Evolutionary conservation across 1,284 basidiomycete genomes (phyloP).

Genomic region (Trichosporon sp.): DNA sequence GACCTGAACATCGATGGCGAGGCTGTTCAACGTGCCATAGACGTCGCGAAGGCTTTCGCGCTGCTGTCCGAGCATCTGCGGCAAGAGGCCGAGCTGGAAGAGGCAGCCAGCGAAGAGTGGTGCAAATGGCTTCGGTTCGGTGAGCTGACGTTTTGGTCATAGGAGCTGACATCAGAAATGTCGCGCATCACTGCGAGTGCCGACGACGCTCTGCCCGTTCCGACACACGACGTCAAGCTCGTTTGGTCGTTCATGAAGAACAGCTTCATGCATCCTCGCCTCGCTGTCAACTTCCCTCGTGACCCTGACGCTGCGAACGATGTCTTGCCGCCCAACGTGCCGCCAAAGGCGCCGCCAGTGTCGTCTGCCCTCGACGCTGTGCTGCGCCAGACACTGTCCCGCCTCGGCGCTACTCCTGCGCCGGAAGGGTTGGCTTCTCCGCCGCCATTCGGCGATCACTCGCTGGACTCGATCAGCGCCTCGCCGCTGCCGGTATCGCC

Average conservation of each 20-base stretch:
- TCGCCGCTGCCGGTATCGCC: not conserved
- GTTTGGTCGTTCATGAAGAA: constrained; percentile 41
- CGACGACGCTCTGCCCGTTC: constrained; percentile 16
- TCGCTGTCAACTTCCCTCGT: constrained; percentile 32
- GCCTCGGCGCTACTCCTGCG: not conserved
- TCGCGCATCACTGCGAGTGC: not conserved
- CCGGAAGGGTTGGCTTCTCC: not conserved
- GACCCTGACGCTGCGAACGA: constrained; percentile 9
- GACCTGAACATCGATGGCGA: not conserved
- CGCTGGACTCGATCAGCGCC: not conserved
- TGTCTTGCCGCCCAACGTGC: not conserved
- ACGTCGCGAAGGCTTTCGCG: constrained; percentile 3
- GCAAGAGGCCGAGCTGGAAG: constrained; percentile 30
- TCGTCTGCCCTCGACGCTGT: constrained; percentile 2
- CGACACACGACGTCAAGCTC: constrained; percentile 36
- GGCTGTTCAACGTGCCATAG: not conserved
- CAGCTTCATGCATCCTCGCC: constrained; percentile 30
- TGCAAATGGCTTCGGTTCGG: constrained; percentile 45
- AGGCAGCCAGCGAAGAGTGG: constrained; percentile 33
- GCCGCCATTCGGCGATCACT: not conserved
- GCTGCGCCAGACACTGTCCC: constrained; percentile 9
- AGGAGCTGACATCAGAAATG: constrained; percentile 10
- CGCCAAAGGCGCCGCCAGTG: not conserved
- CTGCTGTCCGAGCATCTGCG: constrained; percentile 32
- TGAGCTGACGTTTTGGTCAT: constrained; percentile 12